phyloP scores from a whole-genome alignment of 495 filamentous ascomycete species.

The Penicillium coprophilum region DNA sequence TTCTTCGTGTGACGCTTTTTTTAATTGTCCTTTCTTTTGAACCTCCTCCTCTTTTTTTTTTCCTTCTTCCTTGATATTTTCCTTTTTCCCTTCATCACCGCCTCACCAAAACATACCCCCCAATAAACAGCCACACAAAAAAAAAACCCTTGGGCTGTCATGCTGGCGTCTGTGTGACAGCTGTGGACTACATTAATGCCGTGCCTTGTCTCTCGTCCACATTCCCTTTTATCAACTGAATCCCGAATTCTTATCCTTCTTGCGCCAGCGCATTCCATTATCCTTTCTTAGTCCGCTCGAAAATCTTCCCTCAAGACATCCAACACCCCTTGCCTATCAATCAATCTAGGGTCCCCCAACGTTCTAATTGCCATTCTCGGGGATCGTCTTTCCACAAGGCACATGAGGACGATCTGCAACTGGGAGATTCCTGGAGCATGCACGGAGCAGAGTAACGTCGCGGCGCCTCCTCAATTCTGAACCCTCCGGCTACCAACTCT shows the following conservation, averaged over 20 bases:
- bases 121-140: slow-evolving; percentile 16
- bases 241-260: slow-evolving; percentile 28
- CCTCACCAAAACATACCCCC: slow-evolving; percentile 2
- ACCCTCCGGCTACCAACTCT: slow-evolving; percentile 30
- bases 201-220: slow-evolving; percentile 44
- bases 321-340: slow-evolving; percentile 40
- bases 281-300: slow-evolving; percentile 15
- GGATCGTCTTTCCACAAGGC: slow-evolving; percentile 36
- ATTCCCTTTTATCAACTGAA: slow-evolving; percentile 46
- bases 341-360: slow-evolving; percentile 36
- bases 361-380: slow-evolving; percentile 30
- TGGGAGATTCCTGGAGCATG: slow-evolving; percentile 52
- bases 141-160: slow-evolving; percentile 35
- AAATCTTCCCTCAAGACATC: slow-evolving; percentile 17
- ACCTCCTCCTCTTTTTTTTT: slow-evolving; percentile 11
- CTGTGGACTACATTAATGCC: slow-evolving; percentile 45
- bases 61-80: slow-evolving; percentile 21
- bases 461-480: slow-evolving; percentile 35
- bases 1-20: slow-evolving; percentile 8
- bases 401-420: slow-evolving; percentile 47
- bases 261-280: slow-evolving; percentile 46
- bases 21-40: not conserved
- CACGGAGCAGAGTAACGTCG: slow-evolving; percentile 49
- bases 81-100: slow-evolving; percentile 15
- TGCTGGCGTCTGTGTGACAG: slow-evolving; percentile 48